These are phyloP conservation scores for Carex sylvatica DNA, from an alignment of 202 grass and related monocot genomes.

Conservation along the genomic window DNA sequence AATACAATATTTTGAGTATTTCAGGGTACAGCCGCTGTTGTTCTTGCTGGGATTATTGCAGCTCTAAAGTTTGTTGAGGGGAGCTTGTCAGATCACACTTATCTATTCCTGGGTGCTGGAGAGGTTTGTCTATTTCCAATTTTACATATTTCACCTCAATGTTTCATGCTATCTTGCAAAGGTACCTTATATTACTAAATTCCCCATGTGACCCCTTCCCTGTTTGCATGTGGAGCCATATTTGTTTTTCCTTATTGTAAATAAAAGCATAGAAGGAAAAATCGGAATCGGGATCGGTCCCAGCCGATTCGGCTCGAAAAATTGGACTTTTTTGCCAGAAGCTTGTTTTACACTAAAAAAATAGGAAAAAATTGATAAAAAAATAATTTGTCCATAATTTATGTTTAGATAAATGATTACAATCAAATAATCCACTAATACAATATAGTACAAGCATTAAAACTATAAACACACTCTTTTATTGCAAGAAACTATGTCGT, in stretches of 20 bases:
- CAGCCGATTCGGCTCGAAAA: no score
- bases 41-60: conserved; percentile 78
- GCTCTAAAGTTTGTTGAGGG: conserved; percentile 62
- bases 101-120: conserved; percentile 87
- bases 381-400: no score
- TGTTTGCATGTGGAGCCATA: neutral
- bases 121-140: conserved; percentile 43
- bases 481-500: no score
- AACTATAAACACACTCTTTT: no score
- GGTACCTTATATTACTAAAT: neutral
- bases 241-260: neutral
- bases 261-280: no score
- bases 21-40: conserved; percentile 87
- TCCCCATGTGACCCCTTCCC: neutral
- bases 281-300: no score
- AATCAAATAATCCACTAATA: no score
- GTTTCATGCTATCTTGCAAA: neutral
- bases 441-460: no score
- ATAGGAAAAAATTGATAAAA: no score
- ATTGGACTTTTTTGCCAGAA: no score
- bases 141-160: conserved; percentile 10
- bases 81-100: conserved; percentile 64
- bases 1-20: conserved; percentile 13
- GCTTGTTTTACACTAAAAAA: no score
- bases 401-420: no score